phyloP scores from a whole-genome alignment of 352 stramenopile genomes.

The Globisporangium canariense region DNA sequence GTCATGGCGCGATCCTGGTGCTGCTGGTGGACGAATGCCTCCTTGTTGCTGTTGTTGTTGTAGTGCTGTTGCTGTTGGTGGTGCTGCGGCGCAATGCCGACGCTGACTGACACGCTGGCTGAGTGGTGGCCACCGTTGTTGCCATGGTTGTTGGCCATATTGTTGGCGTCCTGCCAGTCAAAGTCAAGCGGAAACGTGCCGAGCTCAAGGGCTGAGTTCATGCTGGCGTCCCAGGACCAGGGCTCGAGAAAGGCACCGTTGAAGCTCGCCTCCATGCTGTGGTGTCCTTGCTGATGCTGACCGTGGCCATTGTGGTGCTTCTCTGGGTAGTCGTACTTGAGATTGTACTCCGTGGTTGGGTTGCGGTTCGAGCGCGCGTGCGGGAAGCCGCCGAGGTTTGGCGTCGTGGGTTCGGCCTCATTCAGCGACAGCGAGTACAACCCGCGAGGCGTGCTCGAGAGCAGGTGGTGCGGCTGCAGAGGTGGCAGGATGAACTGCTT shows the following conservation, averaged over 20 bases:
- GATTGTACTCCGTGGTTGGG: conserved; percentile 15
- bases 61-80: conserved; percentile 37
- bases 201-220: conserved; percentile 42
- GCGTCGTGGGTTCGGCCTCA: conserved; percentile 16
- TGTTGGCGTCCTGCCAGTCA: conserved; percentile 38
- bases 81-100: conserved; percentile 8
- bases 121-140: conserved; percentile 11
- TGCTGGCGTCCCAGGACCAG: conserved; percentile 58
- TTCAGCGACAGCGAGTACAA: conserved; percentile 12
- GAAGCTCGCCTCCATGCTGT: conserved; percentile 29
- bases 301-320: conserved; percentile 5
- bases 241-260: conserved; percentile 56
- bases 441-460: conserved; percentile 27
- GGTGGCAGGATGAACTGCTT: conserved; percentile 51
- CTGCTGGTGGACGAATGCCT: conserved; percentile 31
- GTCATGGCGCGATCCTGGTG: conserved; percentile 37
- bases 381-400: conserved; percentile 31
- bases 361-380: conserved; percentile 19
- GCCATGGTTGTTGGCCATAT: conserved; percentile 19
- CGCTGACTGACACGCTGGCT: conserved; percentile 21
- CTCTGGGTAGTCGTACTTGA: conserved; percentile 33
- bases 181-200: conserved; percentile 43
- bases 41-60: conserved; percentile 22
- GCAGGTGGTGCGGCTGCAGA: conserved; percentile 37
- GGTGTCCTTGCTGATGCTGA: conserved; percentile 11